Evolutionary conservation across 2,329 filamentous ascomycete species (phyloP), one percentile per base, ranked within the genome.

Genomic region (Nemania bipapillata): DNA sequence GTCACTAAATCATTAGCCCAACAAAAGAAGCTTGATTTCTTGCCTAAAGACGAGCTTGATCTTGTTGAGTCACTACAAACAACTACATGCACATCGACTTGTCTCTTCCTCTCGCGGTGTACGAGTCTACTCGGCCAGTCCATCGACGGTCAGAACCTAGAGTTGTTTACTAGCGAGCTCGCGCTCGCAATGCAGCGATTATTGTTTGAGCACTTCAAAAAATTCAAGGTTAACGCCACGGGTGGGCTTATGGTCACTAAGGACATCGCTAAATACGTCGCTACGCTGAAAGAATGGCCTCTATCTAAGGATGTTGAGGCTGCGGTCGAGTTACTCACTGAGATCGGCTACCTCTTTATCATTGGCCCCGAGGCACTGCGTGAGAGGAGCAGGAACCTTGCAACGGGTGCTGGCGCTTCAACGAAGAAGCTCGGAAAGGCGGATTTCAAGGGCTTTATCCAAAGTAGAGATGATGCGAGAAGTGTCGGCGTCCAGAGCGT

Each of bases 331-430:
- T 88, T 97, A 53, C 82, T 99, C 68, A 91, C 93, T 28, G 96
- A 99, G 83, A 93, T 99, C 66, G 95, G 94, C 11, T 97, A 94
- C 77, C 82, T 99, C 61, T 99, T 99, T 79, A 97, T 99, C 71
- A 93, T 99, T 76, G 93, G 93, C 1, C 89, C 91, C 11, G 92
- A 94, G 79, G 92, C 92, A 40, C 82, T 94, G 68, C 84, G 89
- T 57, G 92, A 94, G 80, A 86, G 91, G 74, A 86, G 90, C 61
- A 84, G 91, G 65, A 89, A 87, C 67, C 80, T 91, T 67, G 84
- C 80, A 77, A 81, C 79, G 40, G 81, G 74, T 20, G 76, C 76
- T 15, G 60, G 55, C 4, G 63, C 20, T 24, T 69, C 72, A 35
- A 84, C 84, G 26, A 88, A 85, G 77, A 89, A 86, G 79, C 80